Base-by-base conservation (phyloP, 2,329 filamentous ascomycete species). In the Lojkania enalia region DNA sequence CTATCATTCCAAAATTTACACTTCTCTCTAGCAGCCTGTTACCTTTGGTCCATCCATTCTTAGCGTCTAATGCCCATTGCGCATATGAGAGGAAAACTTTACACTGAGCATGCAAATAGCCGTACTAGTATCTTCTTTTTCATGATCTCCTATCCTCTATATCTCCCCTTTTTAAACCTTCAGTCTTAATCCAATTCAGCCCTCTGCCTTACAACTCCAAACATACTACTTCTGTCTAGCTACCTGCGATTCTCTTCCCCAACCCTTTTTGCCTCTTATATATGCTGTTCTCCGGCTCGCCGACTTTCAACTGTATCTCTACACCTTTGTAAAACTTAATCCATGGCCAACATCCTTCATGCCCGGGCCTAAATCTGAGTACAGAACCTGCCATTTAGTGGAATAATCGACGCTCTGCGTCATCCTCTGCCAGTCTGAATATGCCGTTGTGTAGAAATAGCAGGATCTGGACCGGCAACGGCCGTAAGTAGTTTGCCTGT, bases 331-430 rank as follows among this genome's bases (percentile, higher is more conserved):
- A 20, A 72, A 68, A 4, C 60, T 60, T 11, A 80, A 69, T 0
- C 75, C 77, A 52, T 79, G 74, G 0, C 73, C 70, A 0, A 79
- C 77, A 51, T 81, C 78, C 46, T 81, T 79, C 5, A 80, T 67
- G 0, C 75, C 78, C 3, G 81, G 60, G 16, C 73, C 70, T 2
- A 81, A 46, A 27, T 76, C 76, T 0, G 76, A 80, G 67, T 69
- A 74, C 2, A 77, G 77, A 20, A 64, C 54, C 19, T 71, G 39
- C 0, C 62, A 61, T 9, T 42, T 39, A 0, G 54, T 39, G 2
- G 65, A 62, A 16, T 53, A 47, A 23, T 67, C 67, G 2, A 48
- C 50, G 0, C 63, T 64, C 4, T 39, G 39, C 1, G 64, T 66
- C 21, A 69, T 31, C 4, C 66, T 30, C 32, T 56, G 54, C 1